Evolutionary conservation across 2,329 filamentous ascomycete species (phyloP).

Genomic region (Fusarium ambrosium): DNA sequence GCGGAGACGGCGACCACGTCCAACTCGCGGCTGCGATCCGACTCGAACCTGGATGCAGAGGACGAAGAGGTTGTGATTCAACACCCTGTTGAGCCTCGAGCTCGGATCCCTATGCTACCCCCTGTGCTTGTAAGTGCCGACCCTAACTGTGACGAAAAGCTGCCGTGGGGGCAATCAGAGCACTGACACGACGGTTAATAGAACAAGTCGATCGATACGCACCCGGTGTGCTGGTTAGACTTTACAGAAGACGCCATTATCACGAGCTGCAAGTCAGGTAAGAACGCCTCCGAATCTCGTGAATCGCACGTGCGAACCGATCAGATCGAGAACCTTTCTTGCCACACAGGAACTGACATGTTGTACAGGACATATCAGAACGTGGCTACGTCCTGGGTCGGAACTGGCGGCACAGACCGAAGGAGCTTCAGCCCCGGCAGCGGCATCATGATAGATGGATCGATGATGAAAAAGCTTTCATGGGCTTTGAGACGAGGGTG

Average conservation of each 20-base stretch:
- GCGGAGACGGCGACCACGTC: constrained; percentile 74
- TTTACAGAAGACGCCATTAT: constrained; percentile 95
- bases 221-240: constrained; percentile 90
- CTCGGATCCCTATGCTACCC: constrained; percentile 86
- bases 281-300: constrained; percentile 48
- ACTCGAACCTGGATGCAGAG: constrained; percentile 73
- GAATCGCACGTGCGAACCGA: constrained; percentile 19
- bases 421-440: constrained; percentile 35
- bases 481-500: constrained; percentile 19
- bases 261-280: constrained; percentile 91
- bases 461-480: constrained; percentile 23
- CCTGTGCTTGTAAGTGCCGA: constrained; percentile 81
- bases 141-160: background rate
- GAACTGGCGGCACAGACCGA: constrained; percentile 45
- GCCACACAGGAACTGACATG: constrained; percentile 32
- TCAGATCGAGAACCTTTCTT: constrained; percentile 13
- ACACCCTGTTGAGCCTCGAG: constrained; percentile 87
- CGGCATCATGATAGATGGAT: constrained; percentile 32
- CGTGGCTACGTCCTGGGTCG: constrained; percentile 75
- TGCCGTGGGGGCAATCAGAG: constrained; percentile 11
- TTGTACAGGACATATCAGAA: constrained; percentile 76
- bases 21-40: constrained; percentile 73
- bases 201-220: constrained; percentile 86
- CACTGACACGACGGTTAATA: constrained; percentile 52
- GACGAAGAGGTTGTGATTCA: constrained; percentile 73